These are phyloP conservation scores for Trichophyton schoenleinii DNA, from an alignment of 2,329 filamentous ascomycete genomes.

Conservation along the genomic window DNA sequence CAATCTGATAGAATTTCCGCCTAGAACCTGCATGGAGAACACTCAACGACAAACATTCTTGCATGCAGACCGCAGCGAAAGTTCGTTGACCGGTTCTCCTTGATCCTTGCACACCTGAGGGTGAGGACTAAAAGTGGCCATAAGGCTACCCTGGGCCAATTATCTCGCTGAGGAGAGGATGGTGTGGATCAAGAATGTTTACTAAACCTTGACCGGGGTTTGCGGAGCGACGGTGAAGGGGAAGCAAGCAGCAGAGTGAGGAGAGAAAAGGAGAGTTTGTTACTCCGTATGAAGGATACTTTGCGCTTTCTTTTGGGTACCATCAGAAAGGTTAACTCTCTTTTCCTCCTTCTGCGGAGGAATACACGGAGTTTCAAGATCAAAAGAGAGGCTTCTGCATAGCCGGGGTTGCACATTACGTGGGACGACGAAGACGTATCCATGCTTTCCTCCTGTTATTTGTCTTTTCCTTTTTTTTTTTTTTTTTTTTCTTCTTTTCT, in stretches of 20 bases:
- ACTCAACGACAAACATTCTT: not conserved
- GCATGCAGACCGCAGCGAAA: slow-evolving; percentile 1
- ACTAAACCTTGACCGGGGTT: not conserved
- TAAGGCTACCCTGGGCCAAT: not conserved
- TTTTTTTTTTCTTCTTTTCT: not conserved
- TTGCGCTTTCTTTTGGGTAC: not conserved
- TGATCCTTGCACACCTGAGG: slow-evolving; percentile 2
- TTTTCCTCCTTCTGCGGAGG: not conserved
- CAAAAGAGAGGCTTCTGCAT: slow-evolving; percentile 1
- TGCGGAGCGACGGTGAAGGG: slow-evolving; percentile 1
- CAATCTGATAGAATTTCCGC: not conserved
- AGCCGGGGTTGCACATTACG: slow-evolving; percentile 4
- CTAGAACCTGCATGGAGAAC: not conserved
- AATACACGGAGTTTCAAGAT: slow-evolving; percentile 2
- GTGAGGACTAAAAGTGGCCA: not conserved
- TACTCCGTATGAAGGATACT: not conserved
- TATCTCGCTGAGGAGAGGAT: not conserved
- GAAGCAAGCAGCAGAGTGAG: not conserved
- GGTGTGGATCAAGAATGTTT: slow-evolving; percentile 1
- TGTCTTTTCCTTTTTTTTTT: not conserved
- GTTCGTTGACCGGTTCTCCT: slow-evolving; percentile 1
- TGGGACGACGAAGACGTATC: slow-evolving; percentile 2
- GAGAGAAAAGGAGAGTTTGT: not conserved
- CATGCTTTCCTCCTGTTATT: not conserved
- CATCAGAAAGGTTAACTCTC: not conserved